Conservation (phyloP, 1,284 basidiomycete genomes). For the Neonothopanus nambi region DNA sequence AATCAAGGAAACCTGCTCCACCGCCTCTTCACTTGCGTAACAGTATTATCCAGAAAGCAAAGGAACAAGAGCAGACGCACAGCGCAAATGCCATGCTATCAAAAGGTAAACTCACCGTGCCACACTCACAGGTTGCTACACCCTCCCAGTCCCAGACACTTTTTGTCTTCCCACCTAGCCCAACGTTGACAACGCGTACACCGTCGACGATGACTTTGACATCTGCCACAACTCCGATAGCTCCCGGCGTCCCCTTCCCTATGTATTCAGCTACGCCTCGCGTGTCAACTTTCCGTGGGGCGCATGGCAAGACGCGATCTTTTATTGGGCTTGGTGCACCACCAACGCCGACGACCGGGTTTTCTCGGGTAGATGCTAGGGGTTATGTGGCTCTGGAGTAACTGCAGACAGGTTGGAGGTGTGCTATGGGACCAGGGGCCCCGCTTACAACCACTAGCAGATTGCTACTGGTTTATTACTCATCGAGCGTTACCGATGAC, state of each 20-base stretch:
- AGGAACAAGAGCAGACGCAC: constrained; percentile 23
- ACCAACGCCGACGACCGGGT: constrained; percentile 78
- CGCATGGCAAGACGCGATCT: constrained; percentile 65
- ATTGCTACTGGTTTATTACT: too few species aligned
- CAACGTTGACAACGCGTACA: constrained; percentile 60
- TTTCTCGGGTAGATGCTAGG: constrained; percentile 77
- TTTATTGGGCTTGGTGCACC: constrained; percentile 69
- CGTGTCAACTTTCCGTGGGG: constrained; percentile 60
- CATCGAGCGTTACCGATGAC: too few species aligned
- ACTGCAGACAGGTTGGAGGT: constrained; percentile 9
- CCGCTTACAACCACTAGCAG: too few species aligned
- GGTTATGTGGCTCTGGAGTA: constrained; percentile 66
- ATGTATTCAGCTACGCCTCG: constrained; percentile 61
- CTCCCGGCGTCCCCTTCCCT: constrained; percentile 52
- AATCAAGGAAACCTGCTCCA: constrained; percentile 51
- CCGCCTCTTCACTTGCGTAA: constrained; percentile 56
- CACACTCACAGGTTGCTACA: constrained; percentile 26
- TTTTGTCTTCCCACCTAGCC: constrained; percentile 82
- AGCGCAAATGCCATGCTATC: constrained; percentile 19
- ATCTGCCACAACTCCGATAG: constrained; percentile 47
- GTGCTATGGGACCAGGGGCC: too few species aligned
- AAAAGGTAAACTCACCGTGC: constrained; percentile 1
- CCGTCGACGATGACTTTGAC: constrained; percentile 76
- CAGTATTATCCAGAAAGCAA: constrained; percentile 27
- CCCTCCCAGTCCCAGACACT: constrained; percentile 78